Base-by-base conservation (phyloP, 257 asterid genomes). In the Petrea volubilis region DNA sequence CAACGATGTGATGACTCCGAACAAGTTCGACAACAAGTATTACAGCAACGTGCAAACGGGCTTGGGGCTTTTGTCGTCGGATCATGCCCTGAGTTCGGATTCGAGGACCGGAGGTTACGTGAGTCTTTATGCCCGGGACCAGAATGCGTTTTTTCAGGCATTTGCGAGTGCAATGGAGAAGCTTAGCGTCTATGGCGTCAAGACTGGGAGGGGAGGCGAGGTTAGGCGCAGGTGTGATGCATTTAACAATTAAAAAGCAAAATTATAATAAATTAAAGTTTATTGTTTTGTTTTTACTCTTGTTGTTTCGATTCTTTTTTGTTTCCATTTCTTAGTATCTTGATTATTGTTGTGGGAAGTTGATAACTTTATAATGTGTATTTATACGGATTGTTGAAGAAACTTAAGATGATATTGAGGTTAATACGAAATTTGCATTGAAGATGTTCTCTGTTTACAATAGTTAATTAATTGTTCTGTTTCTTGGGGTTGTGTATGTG, bases 191-290 rank as follows among this genome's bases (percentile, higher is more conserved):
- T 50, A 77, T 50, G 90, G 88, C 5, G 88, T 91, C 31, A 84
- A 85, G 78, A 84, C 89, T 1, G 99, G 97, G 3, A 73, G 75
- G 52, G 5, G 5, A n/a, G 99, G 99, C 41, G 96, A 94, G 86
- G 76, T 94, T 70, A 82, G 99, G 75, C 95, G 87, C 76, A 82
- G 99, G 78, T 94, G 99, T 71, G 99, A 94, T 60, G 90, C 88
- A 2, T 83, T 86, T 74, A 91, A 93, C 78, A 49, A 77, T 64
- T 88, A 85, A 84, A 36, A 18, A 11, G n/a, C n/a, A n/a, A n/a
- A n/a, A n/a, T n/a, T n/a, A n/a, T n/a, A n/a, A n/a, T n/a, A 20
- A 9, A n/a, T 47, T 27, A 60, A 49, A 24, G 29, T 4, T 52
- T 55, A 61, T 43, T 17, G 4, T 31, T 49, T 23, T 56, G 4